Evolutionary conservation across 2,329 filamentous ascomycete genomes (phyloP).

Genomic region (Monilinia fructigena): DNA sequence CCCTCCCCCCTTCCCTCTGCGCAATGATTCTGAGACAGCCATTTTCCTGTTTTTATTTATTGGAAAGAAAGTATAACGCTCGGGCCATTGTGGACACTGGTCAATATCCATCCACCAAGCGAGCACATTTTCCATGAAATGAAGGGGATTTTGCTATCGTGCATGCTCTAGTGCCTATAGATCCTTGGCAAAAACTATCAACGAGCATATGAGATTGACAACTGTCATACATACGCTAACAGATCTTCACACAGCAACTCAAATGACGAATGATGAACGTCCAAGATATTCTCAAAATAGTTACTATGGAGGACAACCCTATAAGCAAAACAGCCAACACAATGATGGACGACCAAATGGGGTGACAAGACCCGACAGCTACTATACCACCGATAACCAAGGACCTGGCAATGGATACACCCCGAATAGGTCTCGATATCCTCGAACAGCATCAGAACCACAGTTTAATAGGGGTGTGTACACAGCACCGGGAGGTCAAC

Average conservation of each 20-base stretch:
- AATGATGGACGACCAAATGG: slow-evolving; percentile 41
- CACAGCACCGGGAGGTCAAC: slow-evolving; percentile 35
- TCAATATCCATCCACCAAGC: slow-evolving; percentile 25
- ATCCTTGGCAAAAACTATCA: slow-evolving; percentile 12
- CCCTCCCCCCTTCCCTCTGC: background rate
- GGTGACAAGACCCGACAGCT: slow-evolving; percentile 46
- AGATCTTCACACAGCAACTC: slow-evolving; percentile 33
- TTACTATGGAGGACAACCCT: slow-evolving; percentile 38
- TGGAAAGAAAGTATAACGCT: slow-evolving; percentile 21
- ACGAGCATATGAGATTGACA: slow-evolving; percentile 8
- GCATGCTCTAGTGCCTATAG: slow-evolving; percentile 14
- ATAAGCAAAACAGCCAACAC: slow-evolving; percentile 34
- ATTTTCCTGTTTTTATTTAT: slow-evolving; percentile 20
- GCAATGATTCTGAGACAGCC: background rate
- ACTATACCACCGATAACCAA: slow-evolving; percentile 38
- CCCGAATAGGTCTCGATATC: slow-evolving; percentile 39
- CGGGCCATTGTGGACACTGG: slow-evolving; percentile 10
- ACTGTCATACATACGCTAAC: slow-evolving; percentile 21
- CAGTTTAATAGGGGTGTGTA: slow-evolving; percentile 39
- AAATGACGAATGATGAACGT: slow-evolving; percentile 37
- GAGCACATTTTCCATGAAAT: slow-evolving; percentile 23
- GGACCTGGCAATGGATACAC: slow-evolving; percentile 38
- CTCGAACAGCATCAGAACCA: slow-evolving; percentile 39
- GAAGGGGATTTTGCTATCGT: slow-evolving; percentile 7
- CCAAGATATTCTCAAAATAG: slow-evolving; percentile 39